phyloP scores from a whole-genome alignment of 208 protist species.

The Angomonas desouzai region DNA sequence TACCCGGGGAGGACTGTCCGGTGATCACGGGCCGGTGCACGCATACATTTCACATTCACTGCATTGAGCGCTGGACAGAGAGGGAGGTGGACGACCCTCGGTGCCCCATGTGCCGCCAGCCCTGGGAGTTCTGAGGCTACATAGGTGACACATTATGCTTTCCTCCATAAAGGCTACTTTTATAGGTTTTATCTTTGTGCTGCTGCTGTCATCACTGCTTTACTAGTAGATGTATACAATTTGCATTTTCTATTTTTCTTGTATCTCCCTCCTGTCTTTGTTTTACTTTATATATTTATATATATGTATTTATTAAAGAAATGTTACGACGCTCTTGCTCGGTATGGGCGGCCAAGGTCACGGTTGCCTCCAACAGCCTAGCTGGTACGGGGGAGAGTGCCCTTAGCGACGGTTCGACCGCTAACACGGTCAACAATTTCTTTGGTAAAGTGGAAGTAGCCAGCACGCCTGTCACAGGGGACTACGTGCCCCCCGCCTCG shows the following conservation, averaged over 20 bases:
- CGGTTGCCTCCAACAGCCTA: conserved; percentile 5
- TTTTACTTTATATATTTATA: too few relatives aligned
- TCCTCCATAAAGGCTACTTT: too few relatives aligned
- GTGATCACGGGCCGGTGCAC: conserved; percentile 97
- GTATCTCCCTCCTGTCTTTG: neutral
- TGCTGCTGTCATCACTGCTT: neutral
- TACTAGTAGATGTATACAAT: too few relatives aligned
- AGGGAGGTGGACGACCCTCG: conserved; percentile 46
- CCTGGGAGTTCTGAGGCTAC: conserved; percentile 62
- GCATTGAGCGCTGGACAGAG: conserved; percentile 94
- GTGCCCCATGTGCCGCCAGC: conserved; percentile 80
- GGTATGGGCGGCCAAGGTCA: neutral
- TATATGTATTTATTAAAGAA: too few relatives aligned
- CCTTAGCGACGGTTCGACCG: neutral
- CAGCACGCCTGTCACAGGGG: conserved; percentile 13
- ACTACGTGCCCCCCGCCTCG: conserved; percentile 41
- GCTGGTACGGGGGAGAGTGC: neutral
- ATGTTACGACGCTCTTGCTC: neutral
- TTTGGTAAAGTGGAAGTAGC: conserved; percentile 12
- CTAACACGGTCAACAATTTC: conserved; percentile 6
- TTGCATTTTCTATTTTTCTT: conserved; percentile 9
- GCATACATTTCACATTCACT: conserved; percentile 99
- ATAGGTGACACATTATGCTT: neutral
- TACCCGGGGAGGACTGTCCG: conserved; percentile 92
- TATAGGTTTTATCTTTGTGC: conserved; percentile 12